Base-by-base conservation (phyloP, 371 early-diverging fungal genomes). In the Saksenaea vasiformis region DNA sequence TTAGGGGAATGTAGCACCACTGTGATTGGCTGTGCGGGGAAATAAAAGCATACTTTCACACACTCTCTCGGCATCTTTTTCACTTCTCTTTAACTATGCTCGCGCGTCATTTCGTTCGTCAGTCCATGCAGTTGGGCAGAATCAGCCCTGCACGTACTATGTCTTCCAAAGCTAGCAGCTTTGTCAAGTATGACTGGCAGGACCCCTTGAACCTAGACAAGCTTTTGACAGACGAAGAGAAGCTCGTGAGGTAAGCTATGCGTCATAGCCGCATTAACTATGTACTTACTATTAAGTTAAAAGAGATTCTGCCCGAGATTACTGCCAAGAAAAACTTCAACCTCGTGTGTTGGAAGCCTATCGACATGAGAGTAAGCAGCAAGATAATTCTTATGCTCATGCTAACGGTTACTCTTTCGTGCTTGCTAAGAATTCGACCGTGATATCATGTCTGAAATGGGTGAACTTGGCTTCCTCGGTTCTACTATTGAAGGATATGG, bases 401-500 rank as follows among this genome's bases (percentile, higher is more conserved):
- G 5, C 24, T 26, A 31, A 7, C 34, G 5, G 24, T 26, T 54
- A 17, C 26, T 44, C 35, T 57, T 60, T 54, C 19, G 51, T 51
- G 31, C 15, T 43, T 62, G 31, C 15, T 43, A 61, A 91, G 89
- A 73, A 34, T 97, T 98, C 69, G 95, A 98, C 77, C 79, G 90
- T 17, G 88, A 93, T 56, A 96, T 98, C 60, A 81, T 98, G 88
- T 78, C 70, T 61, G 98, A 98, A 79, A 91, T 98, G 95, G 98
- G 98, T 55, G 89, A 91, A 66, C 75, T 97, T 56, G 99, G 99
- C 53, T 83, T 98, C 56, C 85, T 98, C 34, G 99, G 99, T 9
- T 85, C 95, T 10, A 97, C 97, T 14, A 94, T 98, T 74, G 85
- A 96, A n/a, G 98, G 96, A 5, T 96, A 96, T 72, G 98, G 93